Evolutionary conservation across 148 eudicot species (phyloP).

Genomic region (Polygonum maritimum): DNA sequence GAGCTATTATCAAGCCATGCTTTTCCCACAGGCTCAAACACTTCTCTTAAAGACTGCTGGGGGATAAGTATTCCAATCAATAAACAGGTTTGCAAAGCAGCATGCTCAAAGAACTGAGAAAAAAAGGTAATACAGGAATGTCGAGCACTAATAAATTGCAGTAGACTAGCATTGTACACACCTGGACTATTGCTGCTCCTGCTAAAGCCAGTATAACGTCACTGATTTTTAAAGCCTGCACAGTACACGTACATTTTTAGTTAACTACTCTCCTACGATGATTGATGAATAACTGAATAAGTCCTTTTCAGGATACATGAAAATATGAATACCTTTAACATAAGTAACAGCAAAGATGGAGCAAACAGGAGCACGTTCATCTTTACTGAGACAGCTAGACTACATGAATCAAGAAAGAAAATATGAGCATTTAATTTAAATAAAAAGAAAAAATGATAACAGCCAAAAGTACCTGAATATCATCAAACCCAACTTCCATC

Average conservation of each 20-base stretch:
- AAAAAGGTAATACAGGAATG: background rate
- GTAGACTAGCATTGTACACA: slow-evolving; percentile 18
- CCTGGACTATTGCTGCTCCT: slow-evolving; percentile 93
- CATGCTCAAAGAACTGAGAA: background rate
- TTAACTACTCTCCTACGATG: background rate
- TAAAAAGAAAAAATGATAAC: background rate
- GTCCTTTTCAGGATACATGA: background rate
- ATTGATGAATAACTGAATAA: background rate
- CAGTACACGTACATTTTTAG: background rate
- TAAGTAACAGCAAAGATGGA: slow-evolving; percentile 71
- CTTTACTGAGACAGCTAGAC: slow-evolving; percentile 91
- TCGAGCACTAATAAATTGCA: background rate
- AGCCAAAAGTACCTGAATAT: slow-evolving; percentile 59
- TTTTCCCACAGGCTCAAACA: background rate
- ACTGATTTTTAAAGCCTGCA: slow-evolving; percentile 76
- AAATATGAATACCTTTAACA: slow-evolving; percentile 60
- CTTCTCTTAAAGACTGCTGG: background rate
- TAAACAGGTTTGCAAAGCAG: background rate
- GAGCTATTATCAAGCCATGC: background rate
- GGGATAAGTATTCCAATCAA: background rate
- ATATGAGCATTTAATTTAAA: slow-evolving; percentile 15
- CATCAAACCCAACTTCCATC: slow-evolving; percentile 75
- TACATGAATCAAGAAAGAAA: slow-evolving; percentile 22
- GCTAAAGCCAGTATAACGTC: slow-evolving; percentile 77
- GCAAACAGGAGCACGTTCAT: slow-evolving; percentile 99